Evolutionary conservation across 75 land plant species (phyloP).

Genomic region (Sequoiadendron giganteum): DNA sequence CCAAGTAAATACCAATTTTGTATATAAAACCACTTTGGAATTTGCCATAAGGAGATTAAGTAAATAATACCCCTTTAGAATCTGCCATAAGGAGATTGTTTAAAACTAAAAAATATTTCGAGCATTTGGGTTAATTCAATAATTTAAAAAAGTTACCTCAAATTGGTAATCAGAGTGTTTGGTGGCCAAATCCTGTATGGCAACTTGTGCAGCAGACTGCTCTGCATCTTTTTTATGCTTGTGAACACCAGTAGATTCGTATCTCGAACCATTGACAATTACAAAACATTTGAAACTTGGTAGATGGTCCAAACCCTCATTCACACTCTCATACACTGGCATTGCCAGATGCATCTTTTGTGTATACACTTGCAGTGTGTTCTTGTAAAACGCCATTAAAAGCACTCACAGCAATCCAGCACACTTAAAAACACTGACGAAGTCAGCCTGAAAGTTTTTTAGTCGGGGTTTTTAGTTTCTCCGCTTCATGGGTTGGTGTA

Average conservation of each 20-base stretch:
- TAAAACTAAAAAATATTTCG: neutral
- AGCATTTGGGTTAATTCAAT: neutral
- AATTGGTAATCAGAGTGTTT: neutral
- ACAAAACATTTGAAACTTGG: slow-evolving; percentile 15
- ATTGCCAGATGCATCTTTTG: slow-evolving; percentile 4
- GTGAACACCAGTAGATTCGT: neutral
- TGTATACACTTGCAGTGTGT: slow-evolving; percentile 9
- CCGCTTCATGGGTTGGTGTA: too few species aligned
- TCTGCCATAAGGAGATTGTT: neutral
- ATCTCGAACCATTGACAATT: neutral
- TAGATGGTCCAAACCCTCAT: slow-evolving; percentile 14
- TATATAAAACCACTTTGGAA: too few species aligned
- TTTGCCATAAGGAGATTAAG: too few species aligned
- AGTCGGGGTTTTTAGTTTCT: too few species aligned
- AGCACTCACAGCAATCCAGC: too few species aligned
- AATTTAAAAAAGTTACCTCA: neutral
- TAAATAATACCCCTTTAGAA: too few species aligned
- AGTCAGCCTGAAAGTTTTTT: too few species aligned
- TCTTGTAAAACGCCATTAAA: slow-evolving; percentile 7
- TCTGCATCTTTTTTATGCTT: slow-evolving; percentile 16
- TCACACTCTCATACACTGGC: slow-evolving; percentile 14
- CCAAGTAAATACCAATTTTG: too few species aligned
- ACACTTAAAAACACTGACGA: too few species aligned
- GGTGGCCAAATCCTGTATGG: slow-evolving; percentile 4
- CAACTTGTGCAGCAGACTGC: slow-evolving; percentile 23